Evolutionary conservation across 2,329 filamentous ascomycete genomes (phyloP), one percentile per base, ranked within the genome.

Genomic region (Alternaria panax): DNA sequence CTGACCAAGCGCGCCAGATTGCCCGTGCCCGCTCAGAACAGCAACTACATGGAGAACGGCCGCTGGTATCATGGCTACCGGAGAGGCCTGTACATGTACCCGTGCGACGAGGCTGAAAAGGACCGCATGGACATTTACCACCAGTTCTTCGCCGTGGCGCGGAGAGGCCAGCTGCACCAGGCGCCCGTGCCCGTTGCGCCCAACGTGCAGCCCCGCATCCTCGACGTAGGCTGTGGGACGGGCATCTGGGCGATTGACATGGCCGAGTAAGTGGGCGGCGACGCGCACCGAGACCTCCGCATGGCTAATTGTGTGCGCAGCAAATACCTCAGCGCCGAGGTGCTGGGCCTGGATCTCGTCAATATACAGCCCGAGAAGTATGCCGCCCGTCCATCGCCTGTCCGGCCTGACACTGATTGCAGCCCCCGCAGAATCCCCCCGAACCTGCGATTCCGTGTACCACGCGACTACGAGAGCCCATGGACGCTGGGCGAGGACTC

Each of bases 241-340:
- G 93, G 92, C 38, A 94, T 96, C 62, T 98, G 94, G 94, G 87
- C 90, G 40, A 91, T 96, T 69, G 90, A 94, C 67, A 90, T 97
- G 80, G 90, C 91, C 63, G 88, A 91, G 86, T 92, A 82, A 80
- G 87, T 80, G 70, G 54, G 58, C 48, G 60, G 57, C 67, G 59
- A 42, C 64, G 64, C 48, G 43, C 61, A 40, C 52, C 40, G 22
- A 53, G 53, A 59, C 40, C 48, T 32, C 7, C 54, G 41, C 61
- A 38, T 59, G 51, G 74, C 75, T 78, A 76, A 78, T 68, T 50
- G 22, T 20, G 55, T 50, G 60, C 63, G 62, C 72, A 84, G 81
- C 68, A 83, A 83, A 74, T 88, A 86, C 71, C 81, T 81, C 12
- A 72, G 85, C 20, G 84, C 87, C 51, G 85, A 87, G 75, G 80